phyloP scores from a whole-genome alignment of 441 rosid species.

The Gossypium davidsonii region DNA sequence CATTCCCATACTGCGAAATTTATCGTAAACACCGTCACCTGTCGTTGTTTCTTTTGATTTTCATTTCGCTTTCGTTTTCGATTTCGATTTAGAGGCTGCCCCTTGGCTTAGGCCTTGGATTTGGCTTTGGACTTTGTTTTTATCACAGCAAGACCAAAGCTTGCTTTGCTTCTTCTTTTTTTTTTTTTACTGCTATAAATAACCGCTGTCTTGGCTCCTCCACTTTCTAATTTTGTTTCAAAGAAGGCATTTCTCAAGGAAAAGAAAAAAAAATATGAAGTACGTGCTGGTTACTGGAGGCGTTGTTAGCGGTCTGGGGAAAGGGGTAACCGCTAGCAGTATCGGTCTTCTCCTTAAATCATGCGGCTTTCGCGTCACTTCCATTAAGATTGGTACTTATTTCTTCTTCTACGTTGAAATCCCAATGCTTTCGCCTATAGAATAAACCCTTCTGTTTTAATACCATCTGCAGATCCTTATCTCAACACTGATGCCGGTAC shows the following conservation, averaged over 20 bases:
- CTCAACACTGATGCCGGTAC: conserved; percentile 97
- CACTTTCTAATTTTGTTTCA: background rate
- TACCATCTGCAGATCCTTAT: conserved; percentile 66
- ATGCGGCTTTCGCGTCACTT: conserved; percentile 70
- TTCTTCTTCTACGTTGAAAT: background rate
- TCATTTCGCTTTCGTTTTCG: background rate
- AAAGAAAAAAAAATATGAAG: conserved; percentile 40
- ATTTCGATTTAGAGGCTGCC: background rate
- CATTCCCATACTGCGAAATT: background rate
- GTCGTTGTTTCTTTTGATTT: background rate
- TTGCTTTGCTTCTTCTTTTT: background rate
- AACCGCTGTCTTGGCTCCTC: background rate
- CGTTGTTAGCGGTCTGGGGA: conserved; percentile 65
- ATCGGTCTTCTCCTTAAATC: conserved; percentile 61
- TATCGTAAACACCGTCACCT: background rate
- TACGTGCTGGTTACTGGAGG: conserved; percentile 88
- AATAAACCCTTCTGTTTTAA: background rate
- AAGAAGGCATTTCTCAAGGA: background rate
- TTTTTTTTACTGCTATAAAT: background rate
- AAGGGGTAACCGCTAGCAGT: conserved; percentile 70
- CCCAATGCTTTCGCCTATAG: background rate
- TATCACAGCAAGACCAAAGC: conserved; percentile 13
- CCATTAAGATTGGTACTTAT: conserved; percentile 67
- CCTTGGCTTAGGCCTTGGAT: conserved; percentile 1
- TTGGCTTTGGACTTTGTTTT: conserved; percentile 18